phyloP scores from a whole-genome alignment of 345 rosid species.

The Salix suchowensis region DNA sequence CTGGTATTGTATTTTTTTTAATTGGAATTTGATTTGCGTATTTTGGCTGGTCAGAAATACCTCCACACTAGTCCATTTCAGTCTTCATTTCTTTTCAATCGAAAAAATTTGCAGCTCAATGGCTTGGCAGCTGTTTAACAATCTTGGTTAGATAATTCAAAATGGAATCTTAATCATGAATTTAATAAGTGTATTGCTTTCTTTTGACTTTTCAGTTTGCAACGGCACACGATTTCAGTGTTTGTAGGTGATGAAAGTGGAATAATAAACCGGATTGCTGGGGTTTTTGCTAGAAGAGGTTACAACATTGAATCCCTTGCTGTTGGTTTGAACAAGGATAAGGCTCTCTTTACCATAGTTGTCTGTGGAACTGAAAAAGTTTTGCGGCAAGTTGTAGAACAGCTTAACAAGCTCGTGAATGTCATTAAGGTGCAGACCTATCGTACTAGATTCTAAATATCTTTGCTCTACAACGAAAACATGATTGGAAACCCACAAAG shows the following conservation, averaged over 20 bases:
- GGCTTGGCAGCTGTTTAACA: neutral
- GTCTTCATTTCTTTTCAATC: neutral
- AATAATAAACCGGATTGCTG: slow-evolving; percentile 90
- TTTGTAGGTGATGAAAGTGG: slow-evolving; percentile 97
- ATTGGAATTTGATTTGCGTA: neutral
- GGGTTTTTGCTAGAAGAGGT: slow-evolving; percentile 90
- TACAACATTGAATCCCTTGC: slow-evolving; percentile 95
- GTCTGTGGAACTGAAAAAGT: slow-evolving; percentile 77
- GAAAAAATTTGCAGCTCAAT: neutral
- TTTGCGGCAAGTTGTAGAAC: slow-evolving; percentile 80
- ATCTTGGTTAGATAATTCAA: neutral
- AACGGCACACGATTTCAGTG: slow-evolving; percentile 81
- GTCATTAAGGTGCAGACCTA: slow-evolving; percentile 59
- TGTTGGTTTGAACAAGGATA: slow-evolving; percentile 82
- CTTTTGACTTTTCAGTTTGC: slow-evolving; percentile 41
- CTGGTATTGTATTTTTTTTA: neutral
- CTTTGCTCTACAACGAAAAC: neutral
- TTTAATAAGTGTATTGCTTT: neutral
- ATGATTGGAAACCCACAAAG: neutral
- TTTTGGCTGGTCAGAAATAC: neutral
- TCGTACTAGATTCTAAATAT: neutral
- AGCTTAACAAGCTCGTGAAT: slow-evolving; percentile 90
- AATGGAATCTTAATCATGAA: neutral
- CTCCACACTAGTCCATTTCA: neutral
- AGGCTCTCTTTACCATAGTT: slow-evolving; percentile 86